Evolutionary conservation across 2,329 filamentous ascomycete genomes (phyloP), one percentile per base, ranked within the genome.

Genomic region (Plectosphaerella cucumerina): DNA sequence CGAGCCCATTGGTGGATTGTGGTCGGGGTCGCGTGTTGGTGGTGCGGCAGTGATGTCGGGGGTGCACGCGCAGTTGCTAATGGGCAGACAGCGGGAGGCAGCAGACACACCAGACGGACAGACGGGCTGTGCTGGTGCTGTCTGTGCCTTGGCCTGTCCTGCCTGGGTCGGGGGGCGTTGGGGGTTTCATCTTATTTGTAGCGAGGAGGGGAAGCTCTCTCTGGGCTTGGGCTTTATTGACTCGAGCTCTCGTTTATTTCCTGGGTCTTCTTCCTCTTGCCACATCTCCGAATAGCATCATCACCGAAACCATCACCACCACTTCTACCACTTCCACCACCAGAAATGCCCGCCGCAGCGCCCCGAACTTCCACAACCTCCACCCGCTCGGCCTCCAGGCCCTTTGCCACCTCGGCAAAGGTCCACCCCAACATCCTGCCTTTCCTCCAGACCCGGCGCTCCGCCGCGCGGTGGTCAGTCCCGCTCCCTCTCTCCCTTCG

Each of bases 341-440:
- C 10, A 42, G 17, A n/a, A 20, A 42, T 42, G 39, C 39, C 17
- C 17, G 39, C 39, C 17, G 39, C 17, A 21, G 10, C 17, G 17
- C 39, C n/a, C n/a, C 39, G 18, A 18, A 21, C 17, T 3, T 12
- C 39, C 18, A 12, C 50, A 10, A 42, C 39, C 4, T 12, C 39
- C 18, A 12, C 50, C 46, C 46, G 42, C 18, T 52, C 55, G 48
- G 49, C 52, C 20, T 56, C 60, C 2, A 60, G 65, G 51, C 53
- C 56, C 44, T 67, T 70, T 58, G 67, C 67, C 43, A 65, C 66
- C 21, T 62, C 66, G 21, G 64, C 65, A 34, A 65, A 60, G 44
- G 63, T 67, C 41, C 62, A 69, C 50, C 65, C 64, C 23, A 62
- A 56, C 56, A 62, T 65, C 58, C 60, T 69, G 37, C 62, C 64